A percentile compares a stretch with the other conserved stretches of the same genome.
These are phyloP conservation scores for Trichosporon coremiiforme DNA, from an alignment of 1,284 basidiomycete genomes.

Conservation along the genomic window DNA sequence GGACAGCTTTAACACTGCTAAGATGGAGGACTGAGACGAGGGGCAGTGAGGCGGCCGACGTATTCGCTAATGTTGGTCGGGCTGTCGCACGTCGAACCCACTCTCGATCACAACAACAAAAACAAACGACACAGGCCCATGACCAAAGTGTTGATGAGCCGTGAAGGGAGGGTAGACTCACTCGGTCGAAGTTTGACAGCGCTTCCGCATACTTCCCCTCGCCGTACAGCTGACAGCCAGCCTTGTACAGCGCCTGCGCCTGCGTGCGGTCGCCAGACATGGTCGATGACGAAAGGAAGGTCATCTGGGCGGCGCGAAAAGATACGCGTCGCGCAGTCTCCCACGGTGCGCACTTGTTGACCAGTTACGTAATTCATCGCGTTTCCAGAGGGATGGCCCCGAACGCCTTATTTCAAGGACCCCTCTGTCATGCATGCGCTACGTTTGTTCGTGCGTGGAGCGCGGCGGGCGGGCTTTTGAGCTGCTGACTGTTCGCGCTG, in stretches of 20 bases:
- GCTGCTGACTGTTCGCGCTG: no score
- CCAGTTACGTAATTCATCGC: neutral
- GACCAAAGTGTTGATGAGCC: neutral
- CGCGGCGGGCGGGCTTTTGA: no score
- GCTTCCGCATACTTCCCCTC: constrained; percentile 30
- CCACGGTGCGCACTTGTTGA: neutral
- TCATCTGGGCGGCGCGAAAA: constrained; percentile 6
- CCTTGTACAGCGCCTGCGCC: constrained; percentile 26
- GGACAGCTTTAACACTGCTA: no score
- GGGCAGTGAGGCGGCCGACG: no score
- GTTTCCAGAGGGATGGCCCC: no score
- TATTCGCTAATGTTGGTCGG: no score
- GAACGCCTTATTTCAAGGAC: no score
- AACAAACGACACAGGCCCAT: no score
- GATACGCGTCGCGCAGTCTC: neutral
- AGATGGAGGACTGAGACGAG: no score
- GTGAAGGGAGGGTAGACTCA: constrained; percentile 24
- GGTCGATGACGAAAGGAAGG: neutral
- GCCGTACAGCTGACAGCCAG: constrained; percentile 26
- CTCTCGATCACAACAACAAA: neutral
- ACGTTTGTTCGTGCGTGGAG: no score
- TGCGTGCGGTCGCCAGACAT: constrained; percentile 23
- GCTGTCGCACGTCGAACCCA: no score
- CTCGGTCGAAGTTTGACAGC: constrained; percentile 34
- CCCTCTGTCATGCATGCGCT: no score